These are phyloP conservation scores for Sinapis alba DNA, from an alignment of 441 rosid genomes.

Conservation along the genomic window DNA sequence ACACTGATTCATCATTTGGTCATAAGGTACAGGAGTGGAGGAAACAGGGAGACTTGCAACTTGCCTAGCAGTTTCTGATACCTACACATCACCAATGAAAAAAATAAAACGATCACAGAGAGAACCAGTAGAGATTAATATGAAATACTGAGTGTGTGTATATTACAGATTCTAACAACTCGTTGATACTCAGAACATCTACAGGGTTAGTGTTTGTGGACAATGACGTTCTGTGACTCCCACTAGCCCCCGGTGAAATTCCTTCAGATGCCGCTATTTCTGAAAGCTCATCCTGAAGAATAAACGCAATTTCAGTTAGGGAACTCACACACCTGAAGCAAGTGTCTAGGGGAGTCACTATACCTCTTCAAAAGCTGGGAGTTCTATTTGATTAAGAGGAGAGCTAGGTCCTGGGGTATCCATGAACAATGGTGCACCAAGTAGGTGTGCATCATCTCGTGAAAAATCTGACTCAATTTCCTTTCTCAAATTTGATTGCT, in stretches of 20 bases:
- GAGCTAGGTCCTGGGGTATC: conserved; percentile 87
- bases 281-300: conserved; percentile 67
- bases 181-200: conserved; percentile 75
- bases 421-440: conserved; percentile 77
- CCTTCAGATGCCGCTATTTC: conserved; percentile 71
- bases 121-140: background rate
- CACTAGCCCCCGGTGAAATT: conserved; percentile 62
- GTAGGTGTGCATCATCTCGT: conserved; percentile 79
- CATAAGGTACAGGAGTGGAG: conserved; percentile 72
- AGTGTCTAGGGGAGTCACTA: conserved; percentile 10
- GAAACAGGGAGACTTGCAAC: conserved; percentile 80
- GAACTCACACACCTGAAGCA: conserved; percentile 10
- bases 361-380: conserved; percentile 77
- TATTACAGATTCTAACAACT: conserved; percentile 91
- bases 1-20: conserved; percentile 90
- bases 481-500: conserved; percentile 55
- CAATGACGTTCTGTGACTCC: conserved; percentile 78
- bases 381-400: conserved; percentile 69
- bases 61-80: conserved; percentile 85
- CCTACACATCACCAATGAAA: conserved; percentile 47
- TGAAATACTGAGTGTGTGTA: conserved; percentile 20
- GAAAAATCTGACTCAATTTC: conserved; percentile 72
- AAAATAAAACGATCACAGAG: background rate
- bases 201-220: conserved; percentile 47
- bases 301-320: conserved; percentile 22